Conservation (phyloP, 371 early-diverging fungal species). For the Chytridiales sp. region DNA sequence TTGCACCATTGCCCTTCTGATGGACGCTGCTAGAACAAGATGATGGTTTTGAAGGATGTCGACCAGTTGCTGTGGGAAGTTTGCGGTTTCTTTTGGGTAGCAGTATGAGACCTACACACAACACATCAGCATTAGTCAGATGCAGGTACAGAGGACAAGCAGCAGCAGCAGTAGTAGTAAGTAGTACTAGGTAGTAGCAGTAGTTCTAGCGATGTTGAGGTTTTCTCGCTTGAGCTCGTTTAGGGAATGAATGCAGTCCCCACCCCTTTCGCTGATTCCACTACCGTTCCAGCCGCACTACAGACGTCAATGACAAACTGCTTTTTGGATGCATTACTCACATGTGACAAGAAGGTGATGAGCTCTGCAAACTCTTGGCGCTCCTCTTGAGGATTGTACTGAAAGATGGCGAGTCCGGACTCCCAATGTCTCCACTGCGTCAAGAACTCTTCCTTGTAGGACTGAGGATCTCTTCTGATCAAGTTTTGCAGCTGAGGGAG, state of each 20-base stretch:
- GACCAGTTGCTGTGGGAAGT: slow-evolving; percentile 80
- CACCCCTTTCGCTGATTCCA: not conserved
- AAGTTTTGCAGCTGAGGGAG: slow-evolving; percentile 96
- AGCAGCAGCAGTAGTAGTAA: slow-evolving; percentile 10
- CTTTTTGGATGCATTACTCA: slow-evolving; percentile 20
- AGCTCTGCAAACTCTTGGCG: slow-evolving; percentile 73
- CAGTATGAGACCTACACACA: slow-evolving; percentile 62
- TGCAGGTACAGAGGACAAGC: not conserved
- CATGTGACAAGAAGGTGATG: slow-evolving; percentile 86
- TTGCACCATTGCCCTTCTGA: slow-evolving; percentile 86
- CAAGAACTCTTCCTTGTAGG: slow-evolving; percentile 90
- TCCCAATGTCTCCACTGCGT: slow-evolving; percentile 93
- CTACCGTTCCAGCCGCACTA: not conserved
- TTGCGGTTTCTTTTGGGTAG: slow-evolving; percentile 75
- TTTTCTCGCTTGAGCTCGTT: not conserved
- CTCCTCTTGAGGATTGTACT: slow-evolving; percentile 83
- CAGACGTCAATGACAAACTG: not conserved
- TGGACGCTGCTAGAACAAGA: slow-evolving; percentile 73
- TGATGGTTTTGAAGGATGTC: slow-evolving; percentile 76
- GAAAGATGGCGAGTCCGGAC: slow-evolving; percentile 79
- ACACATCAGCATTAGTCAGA: not conserved
- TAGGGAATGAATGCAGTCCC: not conserved
- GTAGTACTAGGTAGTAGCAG: no score
- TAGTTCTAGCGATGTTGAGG: not conserved
- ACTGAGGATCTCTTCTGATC: slow-evolving; percentile 88